Evolutionary conservation across 805 yeast species (phyloP).

Genomic region (Starmerella lactis-condensi): DNA sequence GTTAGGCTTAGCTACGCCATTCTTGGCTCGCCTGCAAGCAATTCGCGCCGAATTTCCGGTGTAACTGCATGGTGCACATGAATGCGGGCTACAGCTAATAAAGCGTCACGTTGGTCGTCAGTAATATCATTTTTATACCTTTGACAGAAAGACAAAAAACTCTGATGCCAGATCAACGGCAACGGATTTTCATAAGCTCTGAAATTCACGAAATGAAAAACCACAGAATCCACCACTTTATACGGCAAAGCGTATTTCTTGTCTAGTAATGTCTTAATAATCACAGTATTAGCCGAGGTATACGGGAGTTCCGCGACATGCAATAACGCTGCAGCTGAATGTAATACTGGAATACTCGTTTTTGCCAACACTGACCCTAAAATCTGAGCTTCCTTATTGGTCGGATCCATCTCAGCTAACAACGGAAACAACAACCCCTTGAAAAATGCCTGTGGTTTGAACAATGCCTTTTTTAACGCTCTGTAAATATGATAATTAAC

Average conservation of each 20-base stretch:
- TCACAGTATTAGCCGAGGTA: slow-evolving; percentile 74
- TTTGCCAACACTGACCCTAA: slow-evolving; percentile 81
- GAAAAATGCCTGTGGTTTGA: slow-evolving; percentile 95
- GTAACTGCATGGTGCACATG: slow-evolving; percentile 78
- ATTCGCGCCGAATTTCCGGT: slow-evolving; percentile 85
- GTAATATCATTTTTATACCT: slow-evolving; percentile 93
- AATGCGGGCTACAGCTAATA: slow-evolving; percentile 76
- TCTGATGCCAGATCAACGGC: slow-evolving; percentile 96
- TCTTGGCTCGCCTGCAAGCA: slow-evolving; percentile 47
- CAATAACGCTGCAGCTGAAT: slow-evolving; percentile 87
- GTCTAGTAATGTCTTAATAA: slow-evolving; percentile 74
- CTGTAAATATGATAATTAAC: slow-evolving; percentile 86
- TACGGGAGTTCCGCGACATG: slow-evolving; percentile 68
- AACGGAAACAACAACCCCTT: slow-evolving; percentile 88
- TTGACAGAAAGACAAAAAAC: slow-evolving; percentile 84
- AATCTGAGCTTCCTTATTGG: slow-evolving; percentile 84
- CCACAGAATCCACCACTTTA: slow-evolving; percentile 86
- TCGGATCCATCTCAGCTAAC: slow-evolving; percentile 61
- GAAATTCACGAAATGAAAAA: slow-evolving; percentile 83
- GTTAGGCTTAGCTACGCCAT: background rate
- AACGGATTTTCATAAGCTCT: slow-evolving; percentile 39
- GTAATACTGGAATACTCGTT: slow-evolving; percentile 82
- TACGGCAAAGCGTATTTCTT: slow-evolving; percentile 94
- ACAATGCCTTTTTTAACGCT: slow-evolving; percentile 76
- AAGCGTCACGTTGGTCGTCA: slow-evolving; percentile 92